A percentile compares a stretch with the other conserved stretches of the same genome.
phyloP scores from a whole-genome alignment of 1,284 basidiomycete species.

The Tylopilus sp. region DNA sequence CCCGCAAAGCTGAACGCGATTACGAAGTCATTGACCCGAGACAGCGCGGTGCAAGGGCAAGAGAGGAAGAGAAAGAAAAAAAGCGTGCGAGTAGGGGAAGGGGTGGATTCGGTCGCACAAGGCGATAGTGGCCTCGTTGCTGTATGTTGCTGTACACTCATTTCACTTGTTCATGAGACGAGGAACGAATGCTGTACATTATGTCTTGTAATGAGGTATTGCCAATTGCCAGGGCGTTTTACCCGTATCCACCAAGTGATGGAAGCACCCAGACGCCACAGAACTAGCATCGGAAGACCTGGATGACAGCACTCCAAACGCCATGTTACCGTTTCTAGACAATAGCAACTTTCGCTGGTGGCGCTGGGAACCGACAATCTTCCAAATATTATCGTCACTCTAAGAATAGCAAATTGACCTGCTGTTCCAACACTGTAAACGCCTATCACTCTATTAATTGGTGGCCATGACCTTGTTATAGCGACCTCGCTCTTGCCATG shows the following conservation, averaged over 20 bases:
- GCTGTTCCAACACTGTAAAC: background rate
- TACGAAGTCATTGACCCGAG: constrained; percentile 91
- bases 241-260: background rate
- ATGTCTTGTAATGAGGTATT: background rate
- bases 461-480: constrained; percentile 14
- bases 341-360: background rate
- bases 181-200: background rate
- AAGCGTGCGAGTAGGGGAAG: constrained; percentile 54
- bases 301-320: constrained; percentile 9
- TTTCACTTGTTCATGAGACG: background rate
- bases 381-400: no score
- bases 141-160: background rate
- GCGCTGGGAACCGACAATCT: background rate
- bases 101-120: constrained; percentile 29
- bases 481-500: constrained; percentile 3
- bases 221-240: background rate
- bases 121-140: constrained; percentile 31
- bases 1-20: constrained; percentile 85
- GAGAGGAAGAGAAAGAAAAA: constrained; percentile 78
- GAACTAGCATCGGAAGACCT: background rate
- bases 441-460: background rate
- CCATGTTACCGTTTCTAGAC: background rate
- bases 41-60: constrained; percentile 73
- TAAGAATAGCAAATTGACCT: background rate
- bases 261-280: background rate